Evolutionary conservation across 2,329 filamentous ascomycete genomes (phyloP).

Genomic region (Talaromyces sp.): DNA sequence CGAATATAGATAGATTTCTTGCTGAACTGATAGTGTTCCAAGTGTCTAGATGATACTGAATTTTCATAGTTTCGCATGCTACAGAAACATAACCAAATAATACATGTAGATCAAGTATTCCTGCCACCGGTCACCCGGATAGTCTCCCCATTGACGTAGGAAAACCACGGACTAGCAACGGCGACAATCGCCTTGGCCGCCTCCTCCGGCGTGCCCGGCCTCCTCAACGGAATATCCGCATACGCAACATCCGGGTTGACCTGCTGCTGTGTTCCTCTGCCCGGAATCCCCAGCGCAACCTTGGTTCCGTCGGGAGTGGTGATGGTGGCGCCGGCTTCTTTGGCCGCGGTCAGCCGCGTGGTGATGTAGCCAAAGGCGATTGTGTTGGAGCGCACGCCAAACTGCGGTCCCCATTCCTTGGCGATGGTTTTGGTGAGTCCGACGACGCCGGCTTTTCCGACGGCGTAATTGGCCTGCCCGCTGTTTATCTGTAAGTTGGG

Average conservation of each 20-base stretch:
- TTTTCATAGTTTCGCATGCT: too few relatives aligned
- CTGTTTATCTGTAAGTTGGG: constrained; percentile 16
- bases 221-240: constrained; percentile 70
- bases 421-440: constrained; percentile 85
- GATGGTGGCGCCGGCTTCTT: constrained; percentile 77
- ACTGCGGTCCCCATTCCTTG: constrained; percentile 83
- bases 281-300: constrained; percentile 69
- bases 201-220: constrained; percentile 73
- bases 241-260: constrained; percentile 41
- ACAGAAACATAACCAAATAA: too few relatives aligned
- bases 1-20: constrained; percentile 2
- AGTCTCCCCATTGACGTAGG: constrained; percentile 81
- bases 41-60: too few relatives aligned
- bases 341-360: constrained; percentile 75
- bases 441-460: constrained; percentile 77
- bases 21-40: not conserved
- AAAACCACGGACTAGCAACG: constrained; percentile 74
- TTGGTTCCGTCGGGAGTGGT: constrained; percentile 70
- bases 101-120: constrained; percentile 45
- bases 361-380: constrained; percentile 78
- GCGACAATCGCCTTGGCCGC: constrained; percentile 73
- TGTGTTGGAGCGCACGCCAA: constrained; percentile 77
- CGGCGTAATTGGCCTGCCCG: constrained; percentile 83
- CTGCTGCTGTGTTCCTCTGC: constrained; percentile 13
- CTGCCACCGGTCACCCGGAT: constrained; percentile 78